Evolutionary conservation across 2,329 filamentous ascomycete species (phyloP), one percentile per base, ranked within the genome.

Genomic region (Sordariomycetes sp.): DNA sequence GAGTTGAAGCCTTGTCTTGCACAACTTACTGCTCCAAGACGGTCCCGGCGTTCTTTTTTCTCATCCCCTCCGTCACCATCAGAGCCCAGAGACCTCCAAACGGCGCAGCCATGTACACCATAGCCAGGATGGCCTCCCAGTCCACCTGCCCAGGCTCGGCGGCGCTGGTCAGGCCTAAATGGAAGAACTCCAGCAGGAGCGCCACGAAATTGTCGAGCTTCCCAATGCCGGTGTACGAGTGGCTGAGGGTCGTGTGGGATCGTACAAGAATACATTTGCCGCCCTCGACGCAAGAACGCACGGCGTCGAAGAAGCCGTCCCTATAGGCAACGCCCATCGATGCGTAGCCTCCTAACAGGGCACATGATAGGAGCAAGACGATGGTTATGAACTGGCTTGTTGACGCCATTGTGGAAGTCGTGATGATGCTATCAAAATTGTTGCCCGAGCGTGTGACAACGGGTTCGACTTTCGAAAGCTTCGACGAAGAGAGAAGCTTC

Each of bases 131-230:
- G 4, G 28, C 37, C n/a, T 36, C 33, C 7, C 26, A 28, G 18
- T 39, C 33, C 12, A 35, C 19, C 17, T 31, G 16, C 14, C 29
- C 21, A 11, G 17, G 15, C 17, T 30, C 19, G n/a, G 33, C 17
- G 12, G 19, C 15, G 33, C 11, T 21, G 15, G 18, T 15, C 10
- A 36, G 20, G 8, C 36, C 36, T 16, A 30, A 23, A 18, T 32
- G 24, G 20, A 39, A 39, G 30, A 39, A 39, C 34, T 39, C 37
- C 8, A 39, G 19, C 5, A 39, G 30, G 9, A 39, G n/a, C 19
- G 17, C 27, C 17, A 39, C 12, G 5, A 18, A 11, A 6, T 21
- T 23, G 21, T 39, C 37, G 6, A 39, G 10, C 5, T 8, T 9
- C n/a, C 18, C 18, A 17, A 36, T 18, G 3, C 32, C 32, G 4